phyloP scores from a whole-genome alignment of 116 monocot genomes.

The Posidonia oceanica region DNA sequence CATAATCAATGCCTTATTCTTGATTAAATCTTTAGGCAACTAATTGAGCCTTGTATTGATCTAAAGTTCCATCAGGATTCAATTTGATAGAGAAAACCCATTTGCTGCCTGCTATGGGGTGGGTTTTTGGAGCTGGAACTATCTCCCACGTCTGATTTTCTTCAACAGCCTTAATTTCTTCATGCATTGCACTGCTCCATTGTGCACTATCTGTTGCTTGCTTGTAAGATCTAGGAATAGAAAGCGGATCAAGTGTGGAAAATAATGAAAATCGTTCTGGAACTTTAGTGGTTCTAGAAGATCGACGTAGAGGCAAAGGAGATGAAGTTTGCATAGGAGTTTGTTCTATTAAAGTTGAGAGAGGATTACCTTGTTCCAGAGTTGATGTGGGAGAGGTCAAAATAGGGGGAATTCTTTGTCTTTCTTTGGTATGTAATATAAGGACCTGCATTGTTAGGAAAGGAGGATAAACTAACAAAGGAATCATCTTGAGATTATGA shows the following conservation, averaged over 20 bases:
- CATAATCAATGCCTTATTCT: constrained; percentile 10
- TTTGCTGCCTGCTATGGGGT: not conserved
- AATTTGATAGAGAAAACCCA: constrained; percentile 14
- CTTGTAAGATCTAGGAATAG: not conserved
- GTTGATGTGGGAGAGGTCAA: not conserved
- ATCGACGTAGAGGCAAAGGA: not conserved
- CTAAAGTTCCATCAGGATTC: constrained; percentile 8
- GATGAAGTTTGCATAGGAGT: not conserved
- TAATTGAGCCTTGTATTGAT: constrained; percentile 13
- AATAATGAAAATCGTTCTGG: not conserved
- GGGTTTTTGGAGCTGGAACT: not conserved
- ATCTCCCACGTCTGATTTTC: not conserved
- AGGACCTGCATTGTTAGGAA: not conserved
- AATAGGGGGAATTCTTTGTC: not conserved
- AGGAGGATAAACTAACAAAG: not conserved
- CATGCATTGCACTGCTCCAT: constrained; percentile 7
- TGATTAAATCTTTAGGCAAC: constrained; percentile 17
- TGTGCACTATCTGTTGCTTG: not conserved
- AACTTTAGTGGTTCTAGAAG: not conserved
- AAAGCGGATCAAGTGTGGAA: not conserved
- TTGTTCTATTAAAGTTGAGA: not conserved
- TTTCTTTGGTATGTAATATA: not conserved
- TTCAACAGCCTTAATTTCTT: constrained; percentile 7
- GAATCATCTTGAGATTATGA: not conserved
- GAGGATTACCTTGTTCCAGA: not conserved